Conservation (phyloP, 306 rosid genomes). For the Dalbergia cochinchinensis region DNA sequence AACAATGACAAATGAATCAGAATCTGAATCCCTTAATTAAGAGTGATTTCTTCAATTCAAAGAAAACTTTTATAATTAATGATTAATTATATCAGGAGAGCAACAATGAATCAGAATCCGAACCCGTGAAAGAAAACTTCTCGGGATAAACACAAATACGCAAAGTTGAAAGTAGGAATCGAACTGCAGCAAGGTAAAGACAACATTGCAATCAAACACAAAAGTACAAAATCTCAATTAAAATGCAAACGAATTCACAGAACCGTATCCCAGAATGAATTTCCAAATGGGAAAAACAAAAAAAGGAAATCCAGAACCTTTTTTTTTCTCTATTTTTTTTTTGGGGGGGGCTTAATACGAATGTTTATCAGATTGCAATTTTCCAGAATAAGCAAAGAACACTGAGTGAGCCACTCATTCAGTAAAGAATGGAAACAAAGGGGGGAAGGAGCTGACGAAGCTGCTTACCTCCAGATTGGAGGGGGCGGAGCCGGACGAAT, state of each 20-base stretch:
- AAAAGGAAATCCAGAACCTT: conserved; percentile 6
- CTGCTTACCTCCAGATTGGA: background rate
- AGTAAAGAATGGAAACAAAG: background rate
- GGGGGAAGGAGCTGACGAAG: background rate
- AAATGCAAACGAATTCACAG: background rate
- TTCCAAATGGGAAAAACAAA: background rate
- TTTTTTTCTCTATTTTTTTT: background rate
- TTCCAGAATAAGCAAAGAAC: background rate
- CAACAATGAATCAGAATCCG: background rate
- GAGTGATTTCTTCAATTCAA: background rate
- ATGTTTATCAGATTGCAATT: background rate
- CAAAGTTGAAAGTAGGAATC: background rate
- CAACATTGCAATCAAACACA: conserved; percentile 33
- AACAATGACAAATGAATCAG: conserved; percentile 25
- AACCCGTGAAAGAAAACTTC: background rate
- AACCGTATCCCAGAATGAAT: background rate
- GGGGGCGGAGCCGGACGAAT: background rate
- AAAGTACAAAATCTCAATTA: background rate
- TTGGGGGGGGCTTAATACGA: background rate
- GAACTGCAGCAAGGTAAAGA: background rate
- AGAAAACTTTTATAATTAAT: background rate
- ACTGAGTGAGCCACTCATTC: background rate
- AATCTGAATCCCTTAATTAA: background rate
- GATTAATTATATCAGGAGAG: background rate
- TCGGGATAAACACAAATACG: background rate